Percentiles rank a stretch among this genome's conserved stretches.
phyloP scores from a whole-genome alignment of 257 asterid genomes.

The Henckelia pumila region DNA sequence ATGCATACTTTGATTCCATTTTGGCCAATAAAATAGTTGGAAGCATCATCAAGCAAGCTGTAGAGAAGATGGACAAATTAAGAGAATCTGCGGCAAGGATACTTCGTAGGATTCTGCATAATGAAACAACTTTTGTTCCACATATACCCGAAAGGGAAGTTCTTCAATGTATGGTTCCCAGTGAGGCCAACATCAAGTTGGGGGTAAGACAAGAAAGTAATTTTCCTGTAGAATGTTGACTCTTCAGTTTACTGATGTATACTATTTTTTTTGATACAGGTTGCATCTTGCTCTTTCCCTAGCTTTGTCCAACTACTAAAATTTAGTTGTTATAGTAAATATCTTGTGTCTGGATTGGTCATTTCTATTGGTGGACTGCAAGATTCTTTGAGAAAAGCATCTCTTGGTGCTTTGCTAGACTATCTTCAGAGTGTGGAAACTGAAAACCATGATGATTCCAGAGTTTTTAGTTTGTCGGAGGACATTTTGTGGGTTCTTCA shows the following conservation, averaged over 20 bases:
- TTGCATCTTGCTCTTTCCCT: slow-evolving; percentile 71
- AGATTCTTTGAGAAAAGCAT: slow-evolving; percentile 79
- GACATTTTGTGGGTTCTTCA: slow-evolving; percentile 89
- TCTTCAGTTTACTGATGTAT: slow-evolving; percentile 20
- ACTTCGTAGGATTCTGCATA: slow-evolving; percentile 67
- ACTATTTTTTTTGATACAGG: slow-evolving; percentile 51
- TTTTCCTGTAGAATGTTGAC: slow-evolving; percentile 16
- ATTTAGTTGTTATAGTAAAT: slow-evolving; percentile 68
- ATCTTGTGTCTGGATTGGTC: slow-evolving; percentile 73
- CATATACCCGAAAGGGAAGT: slow-evolving; percentile 61
- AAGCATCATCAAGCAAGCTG: slow-evolving; percentile 78
- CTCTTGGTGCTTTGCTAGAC: slow-evolving; percentile 72
- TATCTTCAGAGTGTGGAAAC: slow-evolving; percentile 50
- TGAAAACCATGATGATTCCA: too few relatives aligned
- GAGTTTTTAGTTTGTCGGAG: slow-evolving; percentile 49
- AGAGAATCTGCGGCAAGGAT: slow-evolving; percentile 81
- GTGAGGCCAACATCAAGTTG: slow-evolving; percentile 61
- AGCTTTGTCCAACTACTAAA: slow-evolving; percentile 73
- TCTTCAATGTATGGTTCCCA: slow-evolving; percentile 62
- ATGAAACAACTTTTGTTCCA: slow-evolving; percentile 54
- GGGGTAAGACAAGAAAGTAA: slow-evolving; percentile 53
- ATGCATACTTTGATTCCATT: slow-evolving; percentile 48
- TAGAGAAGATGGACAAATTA: slow-evolving; percentile 92
- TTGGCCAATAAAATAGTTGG: slow-evolving; percentile 68
- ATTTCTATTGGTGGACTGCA: slow-evolving; percentile 88